Base-by-base conservation (phyloP, 306 rosid genomes). In the Begonia peltatifolia region DNA sequence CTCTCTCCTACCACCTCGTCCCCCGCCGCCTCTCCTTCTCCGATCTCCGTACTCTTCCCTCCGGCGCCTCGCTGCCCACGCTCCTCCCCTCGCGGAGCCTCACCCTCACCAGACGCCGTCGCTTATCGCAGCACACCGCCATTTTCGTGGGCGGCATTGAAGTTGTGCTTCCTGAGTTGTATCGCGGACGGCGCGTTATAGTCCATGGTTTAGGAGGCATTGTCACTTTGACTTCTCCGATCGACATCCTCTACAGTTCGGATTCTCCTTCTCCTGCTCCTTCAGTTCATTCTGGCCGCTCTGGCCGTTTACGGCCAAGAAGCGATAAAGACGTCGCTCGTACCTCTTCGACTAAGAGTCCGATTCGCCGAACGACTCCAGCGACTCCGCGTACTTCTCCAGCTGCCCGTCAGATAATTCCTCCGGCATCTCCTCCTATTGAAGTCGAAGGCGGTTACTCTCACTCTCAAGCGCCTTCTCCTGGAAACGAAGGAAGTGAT, bases 1-100 rank as follows among this genome's bases (percentile, higher is more conserved):
- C 78, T 6, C 82, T 83, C 63, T 79, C 84, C 11, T 59, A 67
- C 61, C 87, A 83, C 74, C 54, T 80, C 18, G 61, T 83, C 52
- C 82, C 84, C 30, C 71, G 57, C 80, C 82, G 80, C 58, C 74
- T 79, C 56, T 62, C 93, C 35, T 12, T 74, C 17, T 35, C 72
- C 12, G 59, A 70, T 9, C 87, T 83, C 62, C 75, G 55, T 9
- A 56, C 59, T 15, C 64, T 83, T 17, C 67, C 79, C 4, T 10
- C 41, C 3, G 62, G 42, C 25, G 18, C 65, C 50, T 14, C 60
- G 2, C 69, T 83, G 54, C 87, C 76, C 10, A 76, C 84, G 12
- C 78, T 83, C 20, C 74, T 83, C 12, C 55, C 63, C 42, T 42
- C 54, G 4, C 65, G 62, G 35, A 42, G 35, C 4, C 57, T 82